These are phyloP conservation scores for Rhizoclosmatium sp. DNA, from an alignment of 192 early-diverging fungal genomes.

Conservation along the genomic window DNA sequence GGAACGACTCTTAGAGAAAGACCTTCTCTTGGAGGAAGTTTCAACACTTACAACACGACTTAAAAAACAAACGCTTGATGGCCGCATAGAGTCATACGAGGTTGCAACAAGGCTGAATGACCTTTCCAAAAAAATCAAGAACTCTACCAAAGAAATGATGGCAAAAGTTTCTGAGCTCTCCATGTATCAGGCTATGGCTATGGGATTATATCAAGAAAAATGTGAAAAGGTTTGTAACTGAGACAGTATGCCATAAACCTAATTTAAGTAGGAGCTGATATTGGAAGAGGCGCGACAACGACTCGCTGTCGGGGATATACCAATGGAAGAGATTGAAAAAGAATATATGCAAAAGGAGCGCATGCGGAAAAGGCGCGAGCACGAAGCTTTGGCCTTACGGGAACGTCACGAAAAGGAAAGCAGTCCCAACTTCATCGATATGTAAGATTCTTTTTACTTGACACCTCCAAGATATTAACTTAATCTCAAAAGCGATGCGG, in stretches of 20 bases:
- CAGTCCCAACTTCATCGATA: slow-evolving; percentile 51
- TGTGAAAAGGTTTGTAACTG: slow-evolving; percentile 55
- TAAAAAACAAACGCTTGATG: slow-evolving; percentile 58
- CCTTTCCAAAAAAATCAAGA: slow-evolving; percentile 60
- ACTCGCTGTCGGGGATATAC: slow-evolving; percentile 50
- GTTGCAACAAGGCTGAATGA: slow-evolving; percentile 60
- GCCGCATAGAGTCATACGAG: slow-evolving; percentile 53
- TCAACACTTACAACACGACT: slow-evolving; percentile 56
- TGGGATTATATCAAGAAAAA: slow-evolving; percentile 68
- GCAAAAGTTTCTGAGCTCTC: slow-evolving; percentile 66
- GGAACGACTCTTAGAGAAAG: slow-evolving; percentile 68
- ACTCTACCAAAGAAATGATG: slow-evolving; percentile 62
- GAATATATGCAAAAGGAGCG: slow-evolving; percentile 56
- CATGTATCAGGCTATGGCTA: slow-evolving; percentile 67
- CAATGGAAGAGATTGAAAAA: slow-evolving; percentile 55
- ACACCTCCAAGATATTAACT: not conserved
- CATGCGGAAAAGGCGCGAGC: slow-evolving; percentile 39
- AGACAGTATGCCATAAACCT: not conserved
- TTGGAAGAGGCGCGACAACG: slow-evolving; percentile 52
- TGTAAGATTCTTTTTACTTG: slow-evolving; percentile 46
- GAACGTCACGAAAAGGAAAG: slow-evolving; percentile 34
- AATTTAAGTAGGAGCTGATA: slow-evolving; percentile 50
- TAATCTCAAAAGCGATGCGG: slow-evolving; percentile 50
- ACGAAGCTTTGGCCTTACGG: slow-evolving; percentile 37
- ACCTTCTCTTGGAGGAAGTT: slow-evolving; percentile 65